phyloP scores from a whole-genome alignment of 768 basidiomycete genomes.

The Stropharia rugosoannulata region DNA sequence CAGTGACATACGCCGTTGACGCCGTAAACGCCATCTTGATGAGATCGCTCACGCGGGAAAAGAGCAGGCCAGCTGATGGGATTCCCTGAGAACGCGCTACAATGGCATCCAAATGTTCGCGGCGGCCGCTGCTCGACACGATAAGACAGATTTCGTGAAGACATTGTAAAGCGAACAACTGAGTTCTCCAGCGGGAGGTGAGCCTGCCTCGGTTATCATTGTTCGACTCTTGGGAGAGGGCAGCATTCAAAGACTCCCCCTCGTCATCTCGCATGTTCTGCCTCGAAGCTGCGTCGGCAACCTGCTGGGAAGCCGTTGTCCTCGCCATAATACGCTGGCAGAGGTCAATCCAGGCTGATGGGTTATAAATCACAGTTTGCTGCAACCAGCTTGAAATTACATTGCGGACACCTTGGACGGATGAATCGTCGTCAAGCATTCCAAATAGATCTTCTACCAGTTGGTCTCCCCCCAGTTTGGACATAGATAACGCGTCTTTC shows the following conservation, averaged over 20 bases:
- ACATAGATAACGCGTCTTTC: constrained; percentile 89
- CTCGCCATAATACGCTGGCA: constrained; percentile 97
- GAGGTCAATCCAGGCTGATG: constrained; percentile 97
- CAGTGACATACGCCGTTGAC: constrained; percentile 93
- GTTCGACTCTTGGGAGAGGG: constrained; percentile 39
- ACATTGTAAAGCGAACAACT: constrained; percentile 91
- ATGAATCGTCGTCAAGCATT: constrained; percentile 93
- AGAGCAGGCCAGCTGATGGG: constrained; percentile 60
- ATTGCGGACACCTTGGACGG: constrained; percentile 89
- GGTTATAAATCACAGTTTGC: constrained; percentile 90
- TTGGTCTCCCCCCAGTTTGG: constrained; percentile 89
- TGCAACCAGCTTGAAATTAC: constrained; percentile 94
- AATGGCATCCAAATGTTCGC: constrained; percentile 81
- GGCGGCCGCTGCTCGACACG: constrained; percentile 67
- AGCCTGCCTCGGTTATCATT: constrained; percentile 35
- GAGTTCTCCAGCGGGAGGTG: constrained; percentile 93
- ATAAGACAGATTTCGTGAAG: constrained; percentile 85
- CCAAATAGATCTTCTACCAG: constrained; percentile 94
- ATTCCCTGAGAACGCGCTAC: constrained; percentile 65
- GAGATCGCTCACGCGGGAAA: constrained; percentile 85
- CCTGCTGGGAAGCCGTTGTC: constrained; percentile 82
- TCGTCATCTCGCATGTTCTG: constrained; percentile 82
- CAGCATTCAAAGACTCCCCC: constrained; percentile 83
- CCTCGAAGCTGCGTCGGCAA: constrained; percentile 57
- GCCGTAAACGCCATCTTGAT: constrained; percentile 99